phyloP scores from a whole-genome alignment of 805 yeast species.

The Candida corydali region DNA sequence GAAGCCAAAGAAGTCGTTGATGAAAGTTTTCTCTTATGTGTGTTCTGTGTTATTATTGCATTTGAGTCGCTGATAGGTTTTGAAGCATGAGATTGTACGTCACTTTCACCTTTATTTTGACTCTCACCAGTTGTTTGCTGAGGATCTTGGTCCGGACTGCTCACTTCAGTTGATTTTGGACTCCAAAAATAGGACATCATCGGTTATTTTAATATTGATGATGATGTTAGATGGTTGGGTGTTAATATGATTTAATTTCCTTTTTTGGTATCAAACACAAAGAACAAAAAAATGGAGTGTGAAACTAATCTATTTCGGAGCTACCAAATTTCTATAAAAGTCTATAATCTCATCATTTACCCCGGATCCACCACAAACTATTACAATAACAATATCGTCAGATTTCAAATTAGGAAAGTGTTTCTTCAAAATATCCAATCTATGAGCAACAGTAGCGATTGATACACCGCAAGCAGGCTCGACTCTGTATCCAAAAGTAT shows the following conservation, averaged over 20 bases:
- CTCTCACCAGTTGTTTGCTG: neutral
- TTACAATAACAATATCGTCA: conserved; percentile 23
- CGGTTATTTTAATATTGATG: neutral
- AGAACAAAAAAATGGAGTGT: conserved; percentile 2
- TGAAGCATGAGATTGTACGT: neutral
- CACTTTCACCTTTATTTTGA: neutral
- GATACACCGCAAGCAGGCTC: conserved; percentile 37
- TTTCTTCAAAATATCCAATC: conserved; percentile 11
- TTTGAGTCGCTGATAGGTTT: neutral
- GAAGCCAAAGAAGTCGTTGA: conserved; percentile 22
- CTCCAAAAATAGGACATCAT: conserved; percentile 2
- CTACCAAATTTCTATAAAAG: conserved; percentile 8
- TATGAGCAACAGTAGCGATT: conserved; percentile 12
- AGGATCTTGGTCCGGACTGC: neutral
- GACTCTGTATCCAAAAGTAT: conserved; percentile 17
- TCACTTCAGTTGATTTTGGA: conserved; percentile 1
- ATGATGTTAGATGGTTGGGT: neutral
- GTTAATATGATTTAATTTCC: conserved; percentile 2
- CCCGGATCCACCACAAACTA: conserved; percentile 29
- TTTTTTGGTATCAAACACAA: conserved; percentile 2
- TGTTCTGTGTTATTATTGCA: neutral
- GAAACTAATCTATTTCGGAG: conserved; percentile 4
- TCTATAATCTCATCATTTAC: conserved; percentile 8
- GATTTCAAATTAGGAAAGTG: conserved; percentile 11
- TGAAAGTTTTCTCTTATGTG: conserved; percentile 2